Evolutionary conservation across 768 basidiomycete species (phyloP).

Genomic region (Multifurca ochricompacta): DNA sequence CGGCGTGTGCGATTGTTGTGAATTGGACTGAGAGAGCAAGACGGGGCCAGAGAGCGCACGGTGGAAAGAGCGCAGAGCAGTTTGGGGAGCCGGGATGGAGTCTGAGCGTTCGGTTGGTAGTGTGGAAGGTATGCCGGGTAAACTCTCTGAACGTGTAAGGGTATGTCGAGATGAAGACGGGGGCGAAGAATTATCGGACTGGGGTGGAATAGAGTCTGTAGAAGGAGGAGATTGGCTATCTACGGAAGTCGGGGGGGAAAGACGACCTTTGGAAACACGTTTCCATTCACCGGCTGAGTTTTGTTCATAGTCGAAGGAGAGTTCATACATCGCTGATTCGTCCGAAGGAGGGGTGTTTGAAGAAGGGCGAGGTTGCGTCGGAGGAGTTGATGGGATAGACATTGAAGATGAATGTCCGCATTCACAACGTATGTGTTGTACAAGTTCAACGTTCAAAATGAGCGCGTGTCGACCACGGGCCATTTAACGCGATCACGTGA

Average conservation of each 20-base stretch:
- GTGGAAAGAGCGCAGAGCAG: constrained; percentile 45
- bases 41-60: constrained; percentile 59
- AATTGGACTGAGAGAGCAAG: constrained; percentile 24
- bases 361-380: constrained; percentile 20
- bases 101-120: constrained; percentile 20
- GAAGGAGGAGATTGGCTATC: constrained; percentile 26
- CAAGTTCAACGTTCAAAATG: constrained; percentile 13
- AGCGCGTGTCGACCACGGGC: constrained; percentile 8
- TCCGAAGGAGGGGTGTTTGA: constrained; percentile 37
- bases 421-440: not conserved
- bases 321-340: constrained; percentile 53
- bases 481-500: constrained; percentile 11
- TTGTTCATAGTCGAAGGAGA: constrained; percentile 58
- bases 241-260: constrained; percentile 37
- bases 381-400: not conserved
- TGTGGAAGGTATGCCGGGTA: constrained; percentile 39
- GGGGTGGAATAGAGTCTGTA: constrained; percentile 8
- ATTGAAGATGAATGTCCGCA: not conserved
- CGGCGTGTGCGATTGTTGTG: constrained; percentile 26
- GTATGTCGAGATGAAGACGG: constrained; percentile 36
- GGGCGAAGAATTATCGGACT: constrained; percentile 31
- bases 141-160: constrained; percentile 61
- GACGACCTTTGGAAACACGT: constrained; percentile 47
- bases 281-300: constrained; percentile 49
- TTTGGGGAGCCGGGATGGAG: constrained; percentile 28